Conservation (phyloP, 805 yeast genomes). For the Saccharomycopsis lassenensis region DNA sequence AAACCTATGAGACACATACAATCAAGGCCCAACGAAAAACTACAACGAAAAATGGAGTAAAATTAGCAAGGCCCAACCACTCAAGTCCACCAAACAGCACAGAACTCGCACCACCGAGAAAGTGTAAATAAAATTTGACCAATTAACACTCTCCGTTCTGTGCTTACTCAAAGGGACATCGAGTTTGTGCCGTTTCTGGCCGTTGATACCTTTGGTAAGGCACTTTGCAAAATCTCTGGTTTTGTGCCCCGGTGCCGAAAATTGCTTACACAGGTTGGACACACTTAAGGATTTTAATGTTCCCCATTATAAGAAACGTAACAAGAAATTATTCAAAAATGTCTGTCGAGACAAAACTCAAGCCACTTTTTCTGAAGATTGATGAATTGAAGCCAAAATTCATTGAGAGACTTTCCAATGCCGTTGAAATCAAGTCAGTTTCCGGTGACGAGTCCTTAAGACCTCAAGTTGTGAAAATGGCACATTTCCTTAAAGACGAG, state of each 20-base stretch:
- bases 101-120: neutral
- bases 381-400: constrained; percentile 67
- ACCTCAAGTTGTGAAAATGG: constrained; percentile 84
- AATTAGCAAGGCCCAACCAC: neutral
- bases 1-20: neutral
- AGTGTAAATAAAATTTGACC: too few relatives aligned
- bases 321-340: constrained; percentile 1
- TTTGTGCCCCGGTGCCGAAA: neutral
- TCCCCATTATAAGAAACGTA: too few relatives aligned
- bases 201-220: too few relatives aligned
- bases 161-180: too few relatives aligned
- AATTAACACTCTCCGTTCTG: too few relatives aligned
- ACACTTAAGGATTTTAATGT: too few relatives aligned
- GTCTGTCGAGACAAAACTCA: constrained; percentile 8
- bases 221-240: neutral
- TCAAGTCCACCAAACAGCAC: neutral
- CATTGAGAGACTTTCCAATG: constrained; percentile 60
- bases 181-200: too few relatives aligned
- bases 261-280: too few relatives aligned
- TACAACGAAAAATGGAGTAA: neutral
- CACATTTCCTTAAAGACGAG: constrained; percentile 65
- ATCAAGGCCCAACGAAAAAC: neutral
- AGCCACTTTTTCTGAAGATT: constrained; percentile 42
- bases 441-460: constrained; percentile 84
- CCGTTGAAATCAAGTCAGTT: constrained; percentile 93